phyloP scores from a whole-genome alignment of 768 basidiomycete genomes.

The Pulveroboletus frians region DNA sequence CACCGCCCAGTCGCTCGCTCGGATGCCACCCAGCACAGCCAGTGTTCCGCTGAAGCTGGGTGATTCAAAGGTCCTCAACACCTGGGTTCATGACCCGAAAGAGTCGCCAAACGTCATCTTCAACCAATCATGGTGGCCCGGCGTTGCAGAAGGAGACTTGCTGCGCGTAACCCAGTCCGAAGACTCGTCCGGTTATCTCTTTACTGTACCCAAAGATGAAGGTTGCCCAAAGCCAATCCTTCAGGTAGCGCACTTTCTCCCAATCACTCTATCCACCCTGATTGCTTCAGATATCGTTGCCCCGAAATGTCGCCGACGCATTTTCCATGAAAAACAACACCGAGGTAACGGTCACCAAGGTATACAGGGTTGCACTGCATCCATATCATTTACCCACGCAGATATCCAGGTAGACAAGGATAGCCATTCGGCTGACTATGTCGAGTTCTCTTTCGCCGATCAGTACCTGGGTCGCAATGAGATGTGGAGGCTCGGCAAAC shows the following conservation, averaged over 20 bases:
- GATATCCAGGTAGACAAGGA: slow-evolving; percentile 58
- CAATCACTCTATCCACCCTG: background rate
- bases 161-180: slow-evolving; percentile 50
- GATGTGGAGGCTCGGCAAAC: slow-evolving; percentile 91
- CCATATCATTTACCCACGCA: slow-evolving; percentile 12
- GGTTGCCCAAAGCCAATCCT: slow-evolving; percentile 54
- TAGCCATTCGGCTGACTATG: slow-evolving; percentile 60
- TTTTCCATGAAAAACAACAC: slow-evolving; percentile 68
- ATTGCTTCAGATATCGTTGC: slow-evolving; percentile 60
- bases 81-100: slow-evolving; percentile 72
- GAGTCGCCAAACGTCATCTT: slow-evolving; percentile 56
- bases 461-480: slow-evolving; percentile 94
- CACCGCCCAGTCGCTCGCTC: slow-evolving; percentile 63
- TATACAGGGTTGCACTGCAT: slow-evolving; percentile 13
- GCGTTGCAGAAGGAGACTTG: slow-evolving; percentile 72
- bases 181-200: slow-evolving; percentile 48
- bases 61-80: slow-evolving; percentile 56
- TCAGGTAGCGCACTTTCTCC: slow-evolving; percentile 40
- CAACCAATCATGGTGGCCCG: slow-evolving; percentile 74
- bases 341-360: slow-evolving; percentile 72
- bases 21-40: slow-evolving; percentile 33
- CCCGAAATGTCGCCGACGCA: slow-evolving; percentile 63
- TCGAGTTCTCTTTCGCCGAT: slow-evolving; percentile 91
- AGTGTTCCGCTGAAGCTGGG: slow-evolving; percentile 50
- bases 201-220: slow-evolving; percentile 65